Percentiles rank a stretch among this genome's conserved stretches.
phyloP scores from a whole-genome alignment of 2,329 filamentous ascomycete genomes.

The Colletotrichum lindemuthianum region DNA sequence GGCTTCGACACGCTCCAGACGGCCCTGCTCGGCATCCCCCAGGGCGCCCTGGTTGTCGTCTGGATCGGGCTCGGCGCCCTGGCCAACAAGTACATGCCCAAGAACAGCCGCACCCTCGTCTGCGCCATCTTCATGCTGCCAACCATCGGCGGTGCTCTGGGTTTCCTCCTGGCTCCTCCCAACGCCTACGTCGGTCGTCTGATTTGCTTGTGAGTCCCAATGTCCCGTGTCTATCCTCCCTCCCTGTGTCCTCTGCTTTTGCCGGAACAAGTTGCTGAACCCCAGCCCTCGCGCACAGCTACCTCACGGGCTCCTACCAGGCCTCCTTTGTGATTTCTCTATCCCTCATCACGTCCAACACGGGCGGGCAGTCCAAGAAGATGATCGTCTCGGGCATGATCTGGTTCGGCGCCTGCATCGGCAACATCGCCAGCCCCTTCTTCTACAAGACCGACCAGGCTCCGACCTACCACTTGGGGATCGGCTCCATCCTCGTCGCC shows the following conservation, averaged over 20 bases:
- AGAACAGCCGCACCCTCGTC: conserved; percentile 62
- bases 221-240: background rate
- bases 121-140: conserved; percentile 66
- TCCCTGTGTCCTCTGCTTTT: background rate
- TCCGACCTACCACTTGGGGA: conserved; percentile 51
- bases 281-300: conserved; percentile 34
- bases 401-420: conserved; percentile 68
- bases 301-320: conserved; percentile 50
- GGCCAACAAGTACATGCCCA: conserved; percentile 50
- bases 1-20: conserved; percentile 57
- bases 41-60: conserved; percentile 49
- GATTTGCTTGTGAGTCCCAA: conserved; percentile 60
- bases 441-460: conserved; percentile 68
- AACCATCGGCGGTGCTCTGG: conserved; percentile 67
- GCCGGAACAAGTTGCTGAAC: background rate
- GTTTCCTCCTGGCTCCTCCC: conserved; percentile 62
- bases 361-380: conserved; percentile 69
- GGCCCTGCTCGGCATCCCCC: conserved; percentile 50
- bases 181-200: conserved; percentile 62
- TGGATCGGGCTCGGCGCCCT: conserved; percentile 54
- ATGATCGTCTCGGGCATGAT: conserved; percentile 71
- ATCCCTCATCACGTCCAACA: conserved; percentile 60
- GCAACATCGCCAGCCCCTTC: conserved; percentile 71
- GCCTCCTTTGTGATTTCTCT: conserved; percentile 53
- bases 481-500: conserved; percentile 53